Evolutionary conservation across 768 basidiomycete species (phyloP), one percentile per base, ranked within the genome.

Genomic region (Lactifluus hygrophoroides): DNA sequence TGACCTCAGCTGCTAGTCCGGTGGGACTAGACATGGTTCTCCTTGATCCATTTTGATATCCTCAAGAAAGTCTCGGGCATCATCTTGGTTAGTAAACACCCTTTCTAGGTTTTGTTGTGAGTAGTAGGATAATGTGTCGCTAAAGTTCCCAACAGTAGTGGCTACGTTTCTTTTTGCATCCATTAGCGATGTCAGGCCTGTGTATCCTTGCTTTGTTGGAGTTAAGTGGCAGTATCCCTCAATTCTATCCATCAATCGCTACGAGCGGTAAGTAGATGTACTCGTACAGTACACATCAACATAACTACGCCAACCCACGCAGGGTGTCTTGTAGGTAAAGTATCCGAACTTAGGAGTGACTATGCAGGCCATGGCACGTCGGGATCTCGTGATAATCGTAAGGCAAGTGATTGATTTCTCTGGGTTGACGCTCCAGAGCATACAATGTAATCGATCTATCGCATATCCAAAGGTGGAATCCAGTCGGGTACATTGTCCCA

Each of bases 401-500:
- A n/a, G n/a, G 28, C 23, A 48, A 28, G 37, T 19, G 38, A 38
- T 13, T 5, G 5, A 32, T 4, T 30, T 23, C 37, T 7, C 17
- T 19, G 19, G n/a, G 9, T 19, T 9, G 37, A 38, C 8, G 28
- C 27, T 19, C n/a, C n/a, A 40, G 19, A 34, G 5, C 7, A 16
- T 27, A 34, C 32, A 11, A n/a, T 32, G 19, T 17, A 32, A 34
- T 40, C 9, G 11, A 43, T 71, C 73, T 59, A 83, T 56, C 83
- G 73, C 57, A 82, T 69, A 63, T 81, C 79, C 40, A 79, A 51
- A 5, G 85, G 87, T 35, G 86, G 87, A 55, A 83, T 73, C 82
- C 82, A 87, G 50, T 86, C 85, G 1, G 86, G 86, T 46, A 88
- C 75, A 57, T 77, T 78, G 48, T 69, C 83, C 80, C 74, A 79